Base-by-base conservation (phyloP, 139 green algal genomes). In the Zygnema circumcarinatum region DNA sequence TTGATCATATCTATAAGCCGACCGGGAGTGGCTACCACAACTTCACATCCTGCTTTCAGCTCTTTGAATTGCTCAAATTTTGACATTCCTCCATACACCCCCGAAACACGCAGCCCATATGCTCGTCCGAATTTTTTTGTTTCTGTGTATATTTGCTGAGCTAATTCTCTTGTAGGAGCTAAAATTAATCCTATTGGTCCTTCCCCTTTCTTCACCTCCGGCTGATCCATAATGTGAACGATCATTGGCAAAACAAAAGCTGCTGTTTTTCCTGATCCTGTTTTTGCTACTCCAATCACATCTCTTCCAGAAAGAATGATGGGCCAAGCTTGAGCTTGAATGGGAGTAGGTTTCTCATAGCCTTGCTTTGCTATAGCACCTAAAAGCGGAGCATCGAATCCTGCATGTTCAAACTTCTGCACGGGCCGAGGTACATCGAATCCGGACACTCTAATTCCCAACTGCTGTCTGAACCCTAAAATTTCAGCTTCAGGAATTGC, bases 201-300 rank as follows among this genome's bases (percentile, higher is more conserved):
- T 79, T 96, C 94, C 0, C 96, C 87, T 21, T 85, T 87, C 83
- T 35, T 83, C 53, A 90, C 29, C 56, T 90, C 69, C 53, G 76
- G 47, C 76, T 99, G 96, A 91, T 98, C 97, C 89, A 96, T 97
- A 80, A 98, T 94, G 92, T 99, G 97, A 0, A 96, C 92, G 87
- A 99, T 82, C 94, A 99, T 95, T 67, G 97, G 97, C 76, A 99
- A 92, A 80, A 99, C 94, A 87, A 98, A 99, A 1, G 95, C 96
- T 3, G 98, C 91, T 3, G 97, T 99, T 94, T 99, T 99, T 88
- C 97, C 97, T 67, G 86, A 95, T 74, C 97, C 97, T 2, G 97
- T 99, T 92, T 99, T 99, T 74, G 97, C 97, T 85, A 99, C 96
- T 85, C 95, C 97, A 38, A 99, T 98, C 92, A 95, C 97, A 94